phyloP scores from a whole-genome alignment of 2,329 filamentous ascomycete species.

The Blastomyces emzantsi region DNA sequence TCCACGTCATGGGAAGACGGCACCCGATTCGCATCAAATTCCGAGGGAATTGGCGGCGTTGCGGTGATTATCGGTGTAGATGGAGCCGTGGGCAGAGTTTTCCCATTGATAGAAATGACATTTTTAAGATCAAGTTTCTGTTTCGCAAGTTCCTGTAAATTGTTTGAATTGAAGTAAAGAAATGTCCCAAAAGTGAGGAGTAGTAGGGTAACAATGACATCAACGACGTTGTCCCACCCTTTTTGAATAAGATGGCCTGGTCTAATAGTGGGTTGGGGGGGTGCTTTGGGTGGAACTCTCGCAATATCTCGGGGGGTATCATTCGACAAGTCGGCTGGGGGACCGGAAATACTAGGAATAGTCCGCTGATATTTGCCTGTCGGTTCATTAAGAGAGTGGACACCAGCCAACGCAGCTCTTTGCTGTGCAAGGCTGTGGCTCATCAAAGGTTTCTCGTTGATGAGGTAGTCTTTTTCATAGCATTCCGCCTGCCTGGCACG shows the following conservation, averaged over 20 bases:
- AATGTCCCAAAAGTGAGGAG: constrained; percentile 34
- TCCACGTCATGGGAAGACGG: constrained; percentile 11
- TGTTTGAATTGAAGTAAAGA: constrained; percentile 36
- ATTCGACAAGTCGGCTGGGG: constrained; percentile 29
- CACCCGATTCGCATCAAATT: background rate
- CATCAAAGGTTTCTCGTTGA: constrained; percentile 30
- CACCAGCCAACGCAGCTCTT: constrained; percentile 58
- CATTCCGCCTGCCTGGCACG: constrained; percentile 51
- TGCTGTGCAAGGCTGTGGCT: constrained; percentile 40
- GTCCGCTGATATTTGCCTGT: constrained; percentile 28
- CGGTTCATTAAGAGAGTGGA: constrained; percentile 52
- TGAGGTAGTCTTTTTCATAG: constrained; percentile 45
- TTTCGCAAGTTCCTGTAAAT: constrained; percentile 34
- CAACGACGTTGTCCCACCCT: constrained; percentile 37
- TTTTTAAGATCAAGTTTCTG: constrained; percentile 40
- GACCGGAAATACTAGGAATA: constrained; percentile 40
- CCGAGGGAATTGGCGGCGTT: constrained; percentile 12
- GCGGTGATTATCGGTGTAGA: constrained; percentile 28
- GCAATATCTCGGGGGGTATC: constrained; percentile 32
- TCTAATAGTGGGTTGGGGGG: constrained; percentile 32
- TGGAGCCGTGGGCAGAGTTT: constrained; percentile 29
- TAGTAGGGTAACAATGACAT: constrained; percentile 37
- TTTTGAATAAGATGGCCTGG: constrained; percentile 38
- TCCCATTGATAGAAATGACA: constrained; percentile 34
- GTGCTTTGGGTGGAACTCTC: constrained; percentile 29